Evolutionary conservation across 805 yeast species (phyloP).

Genomic region (Wickerhamomyces ciferrii): DNA sequence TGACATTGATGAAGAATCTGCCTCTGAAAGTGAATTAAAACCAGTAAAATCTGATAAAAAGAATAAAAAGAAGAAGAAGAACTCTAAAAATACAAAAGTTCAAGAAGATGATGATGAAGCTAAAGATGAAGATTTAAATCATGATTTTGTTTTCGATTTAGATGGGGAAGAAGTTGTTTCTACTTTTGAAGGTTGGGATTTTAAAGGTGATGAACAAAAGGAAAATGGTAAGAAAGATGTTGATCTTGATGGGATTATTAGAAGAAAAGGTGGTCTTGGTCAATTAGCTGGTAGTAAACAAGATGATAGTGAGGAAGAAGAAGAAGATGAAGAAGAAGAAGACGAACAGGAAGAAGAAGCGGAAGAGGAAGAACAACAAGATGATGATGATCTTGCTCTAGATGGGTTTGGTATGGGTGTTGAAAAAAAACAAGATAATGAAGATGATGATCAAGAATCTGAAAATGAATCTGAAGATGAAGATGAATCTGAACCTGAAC

Average conservation of each 20-base stretch:
- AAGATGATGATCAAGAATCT: conserved; percentile 20
- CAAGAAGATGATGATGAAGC: conserved; percentile 26
- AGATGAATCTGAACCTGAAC: conserved; percentile 29
- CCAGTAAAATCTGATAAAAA: conserved; percentile 19
- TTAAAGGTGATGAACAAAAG: conserved; percentile 42
- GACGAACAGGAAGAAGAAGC: conserved; percentile 28
- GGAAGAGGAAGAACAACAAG: conserved; percentile 26
- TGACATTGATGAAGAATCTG: conserved; percentile 42
- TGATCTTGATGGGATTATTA: conserved; percentile 82
- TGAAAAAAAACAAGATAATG: conserved; percentile 26
- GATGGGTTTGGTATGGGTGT: conserved; percentile 40
- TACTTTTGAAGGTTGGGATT: conserved; percentile 80
- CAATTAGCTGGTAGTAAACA: conserved; percentile 43
- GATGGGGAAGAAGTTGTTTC: conserved; percentile 49
- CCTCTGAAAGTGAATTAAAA: conserved; percentile 14
- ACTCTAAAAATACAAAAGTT: conserved; percentile 12
- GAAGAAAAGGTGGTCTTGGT: conserved; percentile 76
- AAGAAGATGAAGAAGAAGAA: conserved; percentile 38
- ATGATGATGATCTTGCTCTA: conserved; percentile 37
- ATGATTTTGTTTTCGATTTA: conserved; percentile 65
- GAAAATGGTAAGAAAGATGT: conserved; percentile 47
- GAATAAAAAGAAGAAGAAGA: conserved; percentile 18
- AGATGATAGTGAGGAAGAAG: conserved; percentile 31
- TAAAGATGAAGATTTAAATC: conserved; percentile 57
- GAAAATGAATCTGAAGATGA: conserved; percentile 29